Percentiles rank a stretch among this genome's conserved stretches.
Evolutionary conservation across 768 basidiomycete genomes (phyloP).

Genomic region (Phylloporus sp.): DNA sequence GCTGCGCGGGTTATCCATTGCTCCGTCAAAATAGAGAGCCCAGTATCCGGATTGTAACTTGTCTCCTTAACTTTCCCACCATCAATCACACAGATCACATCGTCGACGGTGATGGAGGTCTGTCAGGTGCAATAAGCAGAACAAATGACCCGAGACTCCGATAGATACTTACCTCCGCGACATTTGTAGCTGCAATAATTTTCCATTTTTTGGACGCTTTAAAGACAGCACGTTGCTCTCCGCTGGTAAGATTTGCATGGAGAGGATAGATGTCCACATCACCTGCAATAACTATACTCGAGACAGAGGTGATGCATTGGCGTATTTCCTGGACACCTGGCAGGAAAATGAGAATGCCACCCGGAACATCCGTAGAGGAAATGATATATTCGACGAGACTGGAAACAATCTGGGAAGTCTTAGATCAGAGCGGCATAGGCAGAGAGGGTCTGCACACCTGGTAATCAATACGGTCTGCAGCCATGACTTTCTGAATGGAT

Average conservation of each 20-base stretch:
- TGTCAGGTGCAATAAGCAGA: slow-evolving; percentile 26
- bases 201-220: slow-evolving; percentile 63
- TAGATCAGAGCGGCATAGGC: neutral
- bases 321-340: slow-evolving; percentile 89
- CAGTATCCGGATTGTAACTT: slow-evolving; percentile 62
- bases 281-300: slow-evolving; percentile 25
- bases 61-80: slow-evolving; percentile 84
- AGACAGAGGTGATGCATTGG: slow-evolving; percentile 65
- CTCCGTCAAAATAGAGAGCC: slow-evolving; percentile 75
- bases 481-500: slow-evolving; percentile 57
- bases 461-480: slow-evolving; percentile 68
- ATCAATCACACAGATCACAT: slow-evolving; percentile 83
- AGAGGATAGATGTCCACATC: slow-evolving; percentile 65
- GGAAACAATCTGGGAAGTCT: slow-evolving; percentile 54
- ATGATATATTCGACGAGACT: slow-evolving; percentile 63
- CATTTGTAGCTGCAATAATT: slow-evolving; percentile 86
- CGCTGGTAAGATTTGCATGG: slow-evolving; percentile 83
- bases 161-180: slow-evolving; percentile 66
- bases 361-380: slow-evolving; percentile 38
- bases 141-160: too few relatives aligned
- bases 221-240: slow-evolving; percentile 82
- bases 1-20: slow-evolving; percentile 76
- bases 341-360: slow-evolving; percentile 82
- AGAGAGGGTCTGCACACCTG: slow-evolving; percentile 39
- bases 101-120: slow-evolving; percentile 91